These are phyloP conservation scores for Apophysomyces elegans DNA, from an alignment of 371 early-diverging fungal genomes.

Conservation along the genomic window DNA sequence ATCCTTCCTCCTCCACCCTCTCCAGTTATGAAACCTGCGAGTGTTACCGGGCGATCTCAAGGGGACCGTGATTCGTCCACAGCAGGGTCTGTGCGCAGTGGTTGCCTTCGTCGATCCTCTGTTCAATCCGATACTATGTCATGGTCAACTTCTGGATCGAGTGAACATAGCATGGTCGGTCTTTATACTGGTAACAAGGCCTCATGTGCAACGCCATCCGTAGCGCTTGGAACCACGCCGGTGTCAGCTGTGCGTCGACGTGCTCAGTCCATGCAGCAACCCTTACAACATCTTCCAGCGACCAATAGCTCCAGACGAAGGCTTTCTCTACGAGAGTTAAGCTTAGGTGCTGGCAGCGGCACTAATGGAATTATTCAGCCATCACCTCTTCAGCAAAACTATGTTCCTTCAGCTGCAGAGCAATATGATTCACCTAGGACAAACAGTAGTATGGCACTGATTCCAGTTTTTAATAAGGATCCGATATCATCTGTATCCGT, in stretches of 20 bases:
- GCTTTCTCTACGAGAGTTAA: slow-evolving; percentile 27
- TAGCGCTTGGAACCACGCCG: background rate
- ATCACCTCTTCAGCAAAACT: slow-evolving; percentile 2
- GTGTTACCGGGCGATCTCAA: slow-evolving; percentile 25
- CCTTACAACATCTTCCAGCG: slow-evolving; percentile 1
- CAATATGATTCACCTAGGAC: background rate
- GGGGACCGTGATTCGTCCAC: slow-evolving; percentile 35
- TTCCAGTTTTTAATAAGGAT: background rate
- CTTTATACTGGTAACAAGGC: background rate
- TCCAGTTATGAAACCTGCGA: slow-evolving; percentile 27
- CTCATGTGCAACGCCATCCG: background rate
- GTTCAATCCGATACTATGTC: slow-evolving; percentile 31
- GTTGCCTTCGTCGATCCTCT: slow-evolving; percentile 26
- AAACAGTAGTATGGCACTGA: background rate
- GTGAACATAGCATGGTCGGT: background rate
- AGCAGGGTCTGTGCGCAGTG: slow-evolving; percentile 19
- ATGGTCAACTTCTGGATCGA: slow-evolving; percentile 18
- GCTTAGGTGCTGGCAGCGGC: slow-evolving; percentile 14
- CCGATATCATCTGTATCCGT: background rate
- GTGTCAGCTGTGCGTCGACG: background rate
- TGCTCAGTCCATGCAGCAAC: slow-evolving; percentile 7
- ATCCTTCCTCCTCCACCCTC: slow-evolving; percentile 20
- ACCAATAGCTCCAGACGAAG: slow-evolving; percentile 17
- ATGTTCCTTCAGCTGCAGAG: background rate
- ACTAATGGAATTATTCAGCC: slow-evolving; percentile 2